phyloP scores from a whole-genome alignment of 257 asterid species.

The Striga asiatica region DNA sequence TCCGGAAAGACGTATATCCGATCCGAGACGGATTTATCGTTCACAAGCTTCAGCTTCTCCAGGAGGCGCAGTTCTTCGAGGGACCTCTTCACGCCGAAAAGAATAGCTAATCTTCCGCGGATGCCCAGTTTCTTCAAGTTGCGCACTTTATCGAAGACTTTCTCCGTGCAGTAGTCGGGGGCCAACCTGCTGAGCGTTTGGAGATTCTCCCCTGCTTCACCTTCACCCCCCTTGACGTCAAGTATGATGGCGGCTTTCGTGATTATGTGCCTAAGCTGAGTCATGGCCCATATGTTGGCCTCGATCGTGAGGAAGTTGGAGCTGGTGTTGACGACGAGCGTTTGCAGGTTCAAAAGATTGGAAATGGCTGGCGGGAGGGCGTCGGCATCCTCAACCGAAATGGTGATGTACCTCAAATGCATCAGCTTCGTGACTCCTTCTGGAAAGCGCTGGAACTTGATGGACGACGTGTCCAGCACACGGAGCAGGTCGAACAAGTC shows the following conservation, averaged over 20 bases:
- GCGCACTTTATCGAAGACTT: conserved; percentile 5
- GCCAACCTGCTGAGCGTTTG: conserved; percentile 26
- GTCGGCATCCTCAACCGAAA: conserved; percentile 7
- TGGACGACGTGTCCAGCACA: conserved; percentile 25
- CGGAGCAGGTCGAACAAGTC: conserved; percentile 27
- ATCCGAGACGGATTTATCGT: not conserved
- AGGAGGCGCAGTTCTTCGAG: conserved; percentile 9
- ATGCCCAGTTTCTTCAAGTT: conserved; percentile 24
- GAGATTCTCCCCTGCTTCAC: conserved; percentile 12
- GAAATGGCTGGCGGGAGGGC: conserved; percentile 23
- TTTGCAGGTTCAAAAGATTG: conserved; percentile 27
- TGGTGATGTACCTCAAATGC: conserved; percentile 36
- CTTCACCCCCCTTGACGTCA: not conserved
- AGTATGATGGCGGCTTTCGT: conserved; percentile 26
- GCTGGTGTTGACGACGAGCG: conserved; percentile 21
- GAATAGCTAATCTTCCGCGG: conserved; percentile 10
- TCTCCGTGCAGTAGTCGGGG: conserved; percentile 19
- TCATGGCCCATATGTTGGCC: conserved; percentile 29
- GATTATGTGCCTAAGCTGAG: conserved; percentile 27
- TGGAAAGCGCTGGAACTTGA: conserved; percentile 23
- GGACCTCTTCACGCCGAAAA: not conserved
- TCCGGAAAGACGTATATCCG: conserved; percentile 17
- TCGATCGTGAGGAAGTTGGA: conserved; percentile 7
- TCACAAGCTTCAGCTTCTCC: conserved; percentile 29
- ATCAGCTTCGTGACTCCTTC: conserved; percentile 11